A percentile compares a stretch with the other conserved stretches of the same genome.
phyloP scores from a whole-genome alignment of 441 rosid species.

The Croton setiger region DNA sequence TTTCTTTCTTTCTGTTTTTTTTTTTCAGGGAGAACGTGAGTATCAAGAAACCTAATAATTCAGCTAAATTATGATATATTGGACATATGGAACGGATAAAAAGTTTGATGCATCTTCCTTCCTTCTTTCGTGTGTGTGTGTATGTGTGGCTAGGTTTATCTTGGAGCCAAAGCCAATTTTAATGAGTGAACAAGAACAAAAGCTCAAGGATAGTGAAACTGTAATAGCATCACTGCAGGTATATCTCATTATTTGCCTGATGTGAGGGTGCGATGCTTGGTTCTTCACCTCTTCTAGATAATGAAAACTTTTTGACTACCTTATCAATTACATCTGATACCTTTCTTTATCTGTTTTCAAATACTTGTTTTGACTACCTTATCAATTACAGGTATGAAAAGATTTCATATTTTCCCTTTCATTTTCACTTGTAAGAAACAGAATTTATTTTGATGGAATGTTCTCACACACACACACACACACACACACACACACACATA shows the following conservation, averaged over 20 bases:
- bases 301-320: too few relatives aligned
- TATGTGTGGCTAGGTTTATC: slow-evolving; percentile 55
- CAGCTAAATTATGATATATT: slow-evolving; percentile 10
- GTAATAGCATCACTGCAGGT: slow-evolving; percentile 77
- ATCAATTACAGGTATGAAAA: too few relatives aligned
- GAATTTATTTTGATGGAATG: neutral
- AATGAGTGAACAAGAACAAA: slow-evolving; percentile 74
- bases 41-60: slow-evolving; percentile 22
- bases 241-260: too few relatives aligned
- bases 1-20: neutral
- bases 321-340: neutral
- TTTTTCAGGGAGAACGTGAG: slow-evolving; percentile 97
- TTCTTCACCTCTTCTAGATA: too few relatives aligned
- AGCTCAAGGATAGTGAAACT: slow-evolving; percentile 79
- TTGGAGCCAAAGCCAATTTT: slow-evolving; percentile 68
- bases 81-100: slow-evolving; percentile 12
- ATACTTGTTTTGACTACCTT: neutral
- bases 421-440: neutral
- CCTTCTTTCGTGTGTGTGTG: neutral
- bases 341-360: neutral
- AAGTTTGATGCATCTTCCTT: slow-evolving; percentile 11
- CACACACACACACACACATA: too few relatives aligned
- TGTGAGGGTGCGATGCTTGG: too few relatives aligned
- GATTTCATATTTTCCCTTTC: neutral
- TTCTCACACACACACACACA: too few relatives aligned